Evolutionary conservation across 139 green algal genomes (phyloP).

Genomic region (Coelastrella sp.): DNA sequence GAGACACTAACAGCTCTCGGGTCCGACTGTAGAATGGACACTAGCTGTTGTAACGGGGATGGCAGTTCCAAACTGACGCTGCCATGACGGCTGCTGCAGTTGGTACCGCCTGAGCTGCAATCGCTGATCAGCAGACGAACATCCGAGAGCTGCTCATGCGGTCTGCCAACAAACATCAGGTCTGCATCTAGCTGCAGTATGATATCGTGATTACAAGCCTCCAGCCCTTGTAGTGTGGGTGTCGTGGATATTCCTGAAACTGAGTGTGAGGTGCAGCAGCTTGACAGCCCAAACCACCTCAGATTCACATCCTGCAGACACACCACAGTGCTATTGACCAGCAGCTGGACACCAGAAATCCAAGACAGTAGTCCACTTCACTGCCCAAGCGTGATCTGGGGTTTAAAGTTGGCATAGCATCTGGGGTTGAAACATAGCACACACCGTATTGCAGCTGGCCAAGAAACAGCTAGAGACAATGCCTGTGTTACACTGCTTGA

Average conservation of each 20-base stretch:
- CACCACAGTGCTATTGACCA: neutral
- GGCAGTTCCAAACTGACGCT: neutral
- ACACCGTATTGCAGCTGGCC: too few relatives aligned
- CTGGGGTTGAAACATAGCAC: too few relatives aligned
- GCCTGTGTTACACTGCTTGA: too few relatives aligned
- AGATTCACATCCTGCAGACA: neutral
- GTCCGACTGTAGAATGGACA: neutral
- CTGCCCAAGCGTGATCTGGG: too few relatives aligned
- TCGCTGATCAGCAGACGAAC: neutral
- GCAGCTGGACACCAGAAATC: too few relatives aligned
- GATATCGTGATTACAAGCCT: constrained; percentile 8
- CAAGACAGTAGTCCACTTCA: too few relatives aligned
- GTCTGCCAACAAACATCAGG: neutral
- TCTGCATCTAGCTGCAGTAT: constrained; percentile 40
- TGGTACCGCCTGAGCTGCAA: too few relatives aligned
- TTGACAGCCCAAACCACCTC: constrained; percentile 42
- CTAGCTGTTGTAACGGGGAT: neutral
- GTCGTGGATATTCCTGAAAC: neutral
- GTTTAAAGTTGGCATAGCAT: too few relatives aligned
- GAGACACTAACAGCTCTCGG: constrained; percentile 35
- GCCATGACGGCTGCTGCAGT: neutral
- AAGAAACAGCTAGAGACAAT: too few relatives aligned
- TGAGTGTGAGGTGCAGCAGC: neutral
- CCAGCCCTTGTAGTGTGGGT: constrained; percentile 18
- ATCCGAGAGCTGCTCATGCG: neutral